Evolutionary conservation across 2,329 filamentous ascomycete species (phyloP), one percentile per base, ranked within the genome.

Genomic region (Blastomyces parvus): DNA sequence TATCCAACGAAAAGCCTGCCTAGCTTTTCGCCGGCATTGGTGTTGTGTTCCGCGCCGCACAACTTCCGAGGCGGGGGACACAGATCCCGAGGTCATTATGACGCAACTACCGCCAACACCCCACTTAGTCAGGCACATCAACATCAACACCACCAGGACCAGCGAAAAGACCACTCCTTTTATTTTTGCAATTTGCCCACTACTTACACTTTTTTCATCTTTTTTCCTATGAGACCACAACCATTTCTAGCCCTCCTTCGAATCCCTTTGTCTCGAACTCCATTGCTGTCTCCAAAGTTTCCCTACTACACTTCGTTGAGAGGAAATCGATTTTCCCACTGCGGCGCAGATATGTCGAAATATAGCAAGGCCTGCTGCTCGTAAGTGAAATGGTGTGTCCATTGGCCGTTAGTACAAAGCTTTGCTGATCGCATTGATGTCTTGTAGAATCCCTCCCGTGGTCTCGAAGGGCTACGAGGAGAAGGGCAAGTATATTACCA

Each of bases 401-500:
- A 38, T 57, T 25, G 27, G 25, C 13, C n/a, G 14, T 25, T 58
- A 27, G 42, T 59, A 30, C 40, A 46, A 6, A 17, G 30, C n/a
- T 19, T 59, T n/a, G 52, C 63, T 61, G 46, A 17, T 52, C 11
- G 6, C n/a, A 30, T 30, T 25, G 58, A 13, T 42, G 22, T n/a
- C 40, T 61, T 30, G 42, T 59, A 78, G 77, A 7, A 77, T 79
- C 65, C 77, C 77, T 25, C 76, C 77, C 36, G 72, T 78, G 46
- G 68, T 78, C 30, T 69, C 74, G 61, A 71, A 76, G 66, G 76
- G 71, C 61, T 86, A 86, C 74, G 73, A 82, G 68, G 74, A 77
- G 64, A 86, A 86, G 74, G 84, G 84, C 61, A 76, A 82, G 68
- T 87, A 81, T 70, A 84, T 81, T 68, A 82, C 80, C 63, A 77